Evolutionary conservation across 768 basidiomycete genomes (phyloP), one percentile per base, ranked within the genome.

Genomic region (Aureoboletus auriporus): DNA sequence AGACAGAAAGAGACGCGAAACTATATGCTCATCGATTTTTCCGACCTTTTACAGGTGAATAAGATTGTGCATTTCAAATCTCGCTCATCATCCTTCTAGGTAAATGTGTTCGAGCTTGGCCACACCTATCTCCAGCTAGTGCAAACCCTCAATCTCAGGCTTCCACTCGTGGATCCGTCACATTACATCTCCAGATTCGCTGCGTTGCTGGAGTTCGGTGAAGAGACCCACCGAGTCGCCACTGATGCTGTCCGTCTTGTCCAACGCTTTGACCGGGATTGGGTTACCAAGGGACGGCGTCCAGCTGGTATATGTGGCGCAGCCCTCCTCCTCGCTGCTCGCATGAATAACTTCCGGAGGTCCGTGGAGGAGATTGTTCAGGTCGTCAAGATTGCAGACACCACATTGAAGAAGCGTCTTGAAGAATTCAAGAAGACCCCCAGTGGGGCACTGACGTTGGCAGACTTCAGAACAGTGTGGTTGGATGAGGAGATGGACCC

Each of bases 1-100:
- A 70, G 95, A 51, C 85, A 93, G 68, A 89, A 87, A 59, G 90
- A 95, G 68, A 92, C 90, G 0, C 72, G 86, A 44, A 91, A 86
- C 48, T 90, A 94, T 66, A 98, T 98, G 96, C 81, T 99, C 23
- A 98, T 99, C 53, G 96, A 99, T 70, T 98, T 99, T 60, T 92
- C 92, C n/a, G 95, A 98, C 63, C 74, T 94, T 35, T 78, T 99
- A 4, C 88, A 92, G 73, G 94, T 88, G 56, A 52, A 65, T 56
- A 5, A 1, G 16, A 30, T 52, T 27, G 35, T 13, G 1, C 17
- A 16, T 37, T 23, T 30, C 42, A 38, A 8, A n/a, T 35, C 1
- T 27, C 7, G 6, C 38, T 11, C 51, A 57, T 27, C 26, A 14
- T 42, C 40, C 30, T 38, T 41, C 16, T 14, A 95, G 93, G 90